Evolutionary conservation across 106 monocot genomes (phyloP), one percentile per base, ranked within the genome.

Genomic region (Acorus calamus): DNA sequence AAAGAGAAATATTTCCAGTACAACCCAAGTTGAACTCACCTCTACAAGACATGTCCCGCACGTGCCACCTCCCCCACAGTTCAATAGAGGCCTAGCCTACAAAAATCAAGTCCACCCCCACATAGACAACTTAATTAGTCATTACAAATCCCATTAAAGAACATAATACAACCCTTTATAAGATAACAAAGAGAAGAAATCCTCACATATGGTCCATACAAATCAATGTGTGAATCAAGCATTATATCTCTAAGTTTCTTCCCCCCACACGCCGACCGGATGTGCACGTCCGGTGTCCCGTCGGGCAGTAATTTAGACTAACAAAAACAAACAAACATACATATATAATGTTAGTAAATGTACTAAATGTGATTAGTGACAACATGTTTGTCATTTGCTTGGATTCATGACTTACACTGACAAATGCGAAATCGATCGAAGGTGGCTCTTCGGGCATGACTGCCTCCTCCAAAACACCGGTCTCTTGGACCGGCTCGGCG

Each of bases 171-270:
- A 28, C 28, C n/a, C 3, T 46, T 7, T 10, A 46, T 46, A 44
- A 46, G 9, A 10, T 6, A 7, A 46, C 8, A 61, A 46, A 2
- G 4, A 2, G n/a, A 9, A 4, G 7, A 41, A 8, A 44, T 2
- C 46, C 81, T 74, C 75, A 89, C 93, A 63, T 93, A 93, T 44
- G 93, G 93, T 42, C 93, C 93, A 61, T 93, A 89, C 8, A 94
- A 75, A 77, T 94, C 89, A 51, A 94, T 86, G 81, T 94, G 9
- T 55, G n/a, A 12, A 50, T 89, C 86, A 10, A 94, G 79, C 93
- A 94, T 94, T 65, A 94, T 86, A 56, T 94, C 81, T 70, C 93
- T 83, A 11, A 94, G 75, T 63, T 86, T 94, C 83, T 79, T 83
- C 7, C 93, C 93, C 3, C 93, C 86, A 60, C 73, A 61, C 11